These are phyloP conservation scores for Neocatenulostroma microsporum DNA, from an alignment of 2,329 filamentous ascomycete species.

Conservation along the genomic window DNA sequence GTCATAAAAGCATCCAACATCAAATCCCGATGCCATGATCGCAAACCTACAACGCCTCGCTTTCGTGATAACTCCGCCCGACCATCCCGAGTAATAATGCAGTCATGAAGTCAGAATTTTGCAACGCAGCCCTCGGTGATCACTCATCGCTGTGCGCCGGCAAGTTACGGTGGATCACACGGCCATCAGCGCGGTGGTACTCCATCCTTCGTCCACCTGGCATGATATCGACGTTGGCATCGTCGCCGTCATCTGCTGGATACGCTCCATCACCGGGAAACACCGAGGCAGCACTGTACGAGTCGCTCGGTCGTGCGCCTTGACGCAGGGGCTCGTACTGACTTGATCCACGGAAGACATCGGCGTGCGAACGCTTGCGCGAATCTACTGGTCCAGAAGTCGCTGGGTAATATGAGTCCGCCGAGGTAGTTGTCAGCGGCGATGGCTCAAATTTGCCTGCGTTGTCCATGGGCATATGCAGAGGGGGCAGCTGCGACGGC, in stretches of 20 bases:
- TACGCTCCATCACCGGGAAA: constrained; percentile 14
- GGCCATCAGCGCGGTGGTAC: constrained; percentile 41
- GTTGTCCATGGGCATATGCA: constrained; percentile 32
- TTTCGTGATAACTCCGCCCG: constrained; percentile 10
- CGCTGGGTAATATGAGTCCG: constrained; percentile 18
- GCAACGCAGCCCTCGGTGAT: constrained; percentile 1
- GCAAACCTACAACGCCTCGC: constrained; percentile 17
- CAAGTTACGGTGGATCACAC: constrained; percentile 22
- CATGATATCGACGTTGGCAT: constrained; percentile 19
- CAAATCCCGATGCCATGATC: constrained; percentile 15
- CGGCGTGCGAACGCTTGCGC: constrained; percentile 40
- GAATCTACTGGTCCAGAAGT: constrained; percentile 23
- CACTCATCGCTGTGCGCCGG: constrained; percentile 12
- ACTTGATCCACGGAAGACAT: constrained; percentile 36
- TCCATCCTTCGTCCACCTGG: constrained; percentile 38
- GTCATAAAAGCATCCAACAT: constrained; percentile 10
- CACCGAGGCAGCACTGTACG: constrained; percentile 8
- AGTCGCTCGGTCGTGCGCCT: constrained; percentile 34
- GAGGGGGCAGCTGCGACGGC: constrained; percentile 31
- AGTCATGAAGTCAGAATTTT: constrained; percentile 4
- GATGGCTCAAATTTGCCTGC: constrained; percentile 34
- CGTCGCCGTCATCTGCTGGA: constrained; percentile 20
- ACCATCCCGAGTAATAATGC: no score
- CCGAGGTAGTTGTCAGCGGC: constrained; percentile 34
- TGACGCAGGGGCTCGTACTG: constrained; percentile 37